phyloP scores from a whole-genome alignment of 2,329 filamentous ascomycete species.

The Xylariaceae sp. region DNA sequence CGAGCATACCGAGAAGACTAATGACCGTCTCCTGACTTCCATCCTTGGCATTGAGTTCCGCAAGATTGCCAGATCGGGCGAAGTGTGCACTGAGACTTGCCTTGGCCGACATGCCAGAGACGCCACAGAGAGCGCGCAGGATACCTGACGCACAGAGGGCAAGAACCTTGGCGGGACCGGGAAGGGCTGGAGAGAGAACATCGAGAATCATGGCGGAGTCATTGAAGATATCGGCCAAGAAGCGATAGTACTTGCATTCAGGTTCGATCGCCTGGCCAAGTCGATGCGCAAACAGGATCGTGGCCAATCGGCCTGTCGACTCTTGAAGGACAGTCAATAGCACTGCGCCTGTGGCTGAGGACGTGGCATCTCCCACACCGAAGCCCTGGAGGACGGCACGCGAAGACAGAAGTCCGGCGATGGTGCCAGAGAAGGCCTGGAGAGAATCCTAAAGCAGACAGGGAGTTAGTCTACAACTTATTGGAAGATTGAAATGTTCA shows the following conservation, averaged over 20 bases:
- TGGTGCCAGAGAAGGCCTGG: constrained; percentile 79
- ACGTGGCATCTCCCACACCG: constrained; percentile 76
- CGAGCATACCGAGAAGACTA: constrained; percentile 79
- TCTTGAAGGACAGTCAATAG: constrained; percentile 80
- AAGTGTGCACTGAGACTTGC: constrained; percentile 90
- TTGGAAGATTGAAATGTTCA: neutral
- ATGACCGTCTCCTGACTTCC: constrained; percentile 94
- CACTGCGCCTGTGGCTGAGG: constrained; percentile 74
- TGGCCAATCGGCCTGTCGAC: constrained; percentile 73
- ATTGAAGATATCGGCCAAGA: constrained; percentile 84
- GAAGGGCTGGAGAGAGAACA: constrained; percentile 68
- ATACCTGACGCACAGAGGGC: constrained; percentile 48
- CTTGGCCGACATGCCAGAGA: constrained; percentile 85
- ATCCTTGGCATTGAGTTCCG: constrained; percentile 85
- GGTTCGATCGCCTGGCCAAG: constrained; percentile 80
- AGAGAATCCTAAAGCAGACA: constrained; percentile 56
- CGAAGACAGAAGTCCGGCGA: constrained; percentile 72
- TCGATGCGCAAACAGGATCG: constrained; percentile 78
- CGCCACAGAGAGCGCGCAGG: constrained; percentile 67
- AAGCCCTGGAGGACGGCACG: constrained; percentile 73
- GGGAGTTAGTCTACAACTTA: neutral
- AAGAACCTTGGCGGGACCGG: constrained; percentile 41
- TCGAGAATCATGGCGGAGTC: constrained; percentile 83
- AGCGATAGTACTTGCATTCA: constrained; percentile 84
- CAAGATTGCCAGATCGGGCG: constrained; percentile 77